Percentiles rank a stretch among this genome's conserved stretches.
phyloP scores from a whole-genome alignment of 257 asterid genomes.

The Solanum lignicaule region DNA sequence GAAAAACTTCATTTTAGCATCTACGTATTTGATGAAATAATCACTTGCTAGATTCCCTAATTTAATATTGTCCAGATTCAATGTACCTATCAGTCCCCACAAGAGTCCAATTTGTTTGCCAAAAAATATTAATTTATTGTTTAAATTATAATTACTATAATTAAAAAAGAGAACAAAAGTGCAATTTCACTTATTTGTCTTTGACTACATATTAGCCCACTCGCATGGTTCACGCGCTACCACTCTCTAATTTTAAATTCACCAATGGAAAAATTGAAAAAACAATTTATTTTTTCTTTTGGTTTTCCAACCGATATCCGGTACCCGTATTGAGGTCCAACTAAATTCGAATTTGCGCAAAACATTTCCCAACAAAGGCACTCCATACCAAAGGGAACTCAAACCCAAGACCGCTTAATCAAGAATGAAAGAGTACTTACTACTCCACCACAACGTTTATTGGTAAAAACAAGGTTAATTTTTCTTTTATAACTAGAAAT shows the following conservation, averaged over 20 bases:
- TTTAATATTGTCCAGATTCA: conserved; percentile 6
- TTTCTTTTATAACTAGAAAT: too few species aligned
- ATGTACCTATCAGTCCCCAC: not conserved
- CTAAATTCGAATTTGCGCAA: too few species aligned
- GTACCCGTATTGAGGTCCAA: too few species aligned
- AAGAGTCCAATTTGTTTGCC: not conserved
- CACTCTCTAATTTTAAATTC: not conserved
- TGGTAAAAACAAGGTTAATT: too few species aligned
- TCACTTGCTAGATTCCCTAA: not conserved
- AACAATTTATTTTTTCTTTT: too few species aligned
- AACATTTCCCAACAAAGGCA: too few species aligned
- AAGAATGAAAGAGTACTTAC: too few species aligned
- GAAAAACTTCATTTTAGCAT: not conserved
- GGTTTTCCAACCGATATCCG: too few species aligned
- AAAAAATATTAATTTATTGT: not conserved
- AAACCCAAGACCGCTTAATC: too few species aligned
- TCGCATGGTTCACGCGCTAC: not conserved
- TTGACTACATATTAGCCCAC: not conserved
- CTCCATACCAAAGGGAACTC: too few species aligned
- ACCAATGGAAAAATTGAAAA: not conserved
- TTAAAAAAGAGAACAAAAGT: not conserved
- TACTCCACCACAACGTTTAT: too few species aligned
- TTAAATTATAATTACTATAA: not conserved
- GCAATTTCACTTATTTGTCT: not conserved
- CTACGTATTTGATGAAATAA: not conserved